These are phyloP conservation scores for Lathyrus tuberosus DNA, from an alignment of 306 rosid genomes.

Conservation along the genomic window DNA sequence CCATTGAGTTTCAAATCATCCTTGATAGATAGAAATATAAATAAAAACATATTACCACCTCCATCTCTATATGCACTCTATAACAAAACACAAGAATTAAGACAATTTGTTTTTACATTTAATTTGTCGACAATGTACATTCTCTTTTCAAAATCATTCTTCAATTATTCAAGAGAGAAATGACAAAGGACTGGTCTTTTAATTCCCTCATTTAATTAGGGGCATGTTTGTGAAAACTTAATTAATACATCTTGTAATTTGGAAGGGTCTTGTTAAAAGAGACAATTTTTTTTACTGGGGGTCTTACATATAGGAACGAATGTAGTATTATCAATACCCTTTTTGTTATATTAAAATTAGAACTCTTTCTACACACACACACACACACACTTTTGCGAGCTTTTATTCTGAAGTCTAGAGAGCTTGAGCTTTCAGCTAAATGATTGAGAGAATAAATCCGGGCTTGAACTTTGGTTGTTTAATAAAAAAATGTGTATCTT, in stretches of 20 bases:
- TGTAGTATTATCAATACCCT: not conserved
- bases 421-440: not conserved
- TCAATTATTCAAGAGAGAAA: not conserved
- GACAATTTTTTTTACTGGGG: not conserved
- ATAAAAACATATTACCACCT: not conserved
- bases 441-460: not conserved
- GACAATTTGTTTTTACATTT: not conserved
- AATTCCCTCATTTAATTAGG: not conserved
- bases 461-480: constrained; percentile 1
- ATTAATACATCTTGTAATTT: not conserved
- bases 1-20: not conserved
- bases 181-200: not conserved
- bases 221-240: not conserved
- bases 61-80: not conserved
- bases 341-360: not conserved
- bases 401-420: not conserved
- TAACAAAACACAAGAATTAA: not conserved
- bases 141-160: not conserved
- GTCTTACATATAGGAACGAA: not conserved
- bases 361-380: not conserved
- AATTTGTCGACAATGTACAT: not conserved
- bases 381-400: not conserved
- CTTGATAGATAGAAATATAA: not conserved
- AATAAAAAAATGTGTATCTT: not conserved
- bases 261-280: not conserved